phyloP scores from a whole-genome alignment of 108 stramenopile genomes.

The Schizochytrium sp. region DNA sequence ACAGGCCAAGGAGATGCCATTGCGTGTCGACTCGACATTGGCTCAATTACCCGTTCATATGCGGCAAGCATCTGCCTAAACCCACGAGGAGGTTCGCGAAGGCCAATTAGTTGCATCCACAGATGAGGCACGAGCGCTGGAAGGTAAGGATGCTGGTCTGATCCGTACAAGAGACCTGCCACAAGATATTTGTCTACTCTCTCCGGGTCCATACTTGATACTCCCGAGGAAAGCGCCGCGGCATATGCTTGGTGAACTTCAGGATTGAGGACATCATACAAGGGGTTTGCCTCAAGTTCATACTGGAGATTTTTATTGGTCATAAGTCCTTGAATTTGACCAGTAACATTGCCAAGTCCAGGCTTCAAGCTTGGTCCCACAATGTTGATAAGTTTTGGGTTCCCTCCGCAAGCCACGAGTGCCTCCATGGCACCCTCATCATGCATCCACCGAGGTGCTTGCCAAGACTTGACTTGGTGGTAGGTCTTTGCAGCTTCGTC shows the following conservation, averaged over 20 bases:
- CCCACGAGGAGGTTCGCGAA: not conserved
- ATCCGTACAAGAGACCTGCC: not conserved
- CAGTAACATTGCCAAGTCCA: not conserved
- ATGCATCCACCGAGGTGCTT: constrained; percentile 34
- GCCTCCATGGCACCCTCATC: not conserved
- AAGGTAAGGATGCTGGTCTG: not conserved
- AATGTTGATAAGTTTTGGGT: not conserved
- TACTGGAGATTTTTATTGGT: not conserved
- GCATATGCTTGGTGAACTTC: not conserved
- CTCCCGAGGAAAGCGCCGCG: not conserved
- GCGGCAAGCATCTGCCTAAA: not conserved
- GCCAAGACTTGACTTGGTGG: constrained; percentile 40
- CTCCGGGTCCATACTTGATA: not conserved
- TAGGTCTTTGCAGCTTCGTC: not conserved
- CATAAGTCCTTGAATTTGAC: not conserved
- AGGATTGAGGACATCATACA: not conserved
- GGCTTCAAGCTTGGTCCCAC: not conserved
- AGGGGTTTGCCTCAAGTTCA: not conserved
- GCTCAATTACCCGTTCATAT: not conserved
- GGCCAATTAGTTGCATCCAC: not conserved
- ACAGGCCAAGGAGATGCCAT: no score
- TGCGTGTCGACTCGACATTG: no score
- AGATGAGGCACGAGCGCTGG: not conserved
- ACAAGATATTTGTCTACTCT: not conserved
- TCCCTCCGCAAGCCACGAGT: not conserved